A percentile compares a stretch with the other conserved stretches of the same genome.
These are phyloP conservation scores for Claviceps arundinis DNA, from an alignment of 2,329 filamentous ascomycete genomes.

Conservation along the genomic window DNA sequence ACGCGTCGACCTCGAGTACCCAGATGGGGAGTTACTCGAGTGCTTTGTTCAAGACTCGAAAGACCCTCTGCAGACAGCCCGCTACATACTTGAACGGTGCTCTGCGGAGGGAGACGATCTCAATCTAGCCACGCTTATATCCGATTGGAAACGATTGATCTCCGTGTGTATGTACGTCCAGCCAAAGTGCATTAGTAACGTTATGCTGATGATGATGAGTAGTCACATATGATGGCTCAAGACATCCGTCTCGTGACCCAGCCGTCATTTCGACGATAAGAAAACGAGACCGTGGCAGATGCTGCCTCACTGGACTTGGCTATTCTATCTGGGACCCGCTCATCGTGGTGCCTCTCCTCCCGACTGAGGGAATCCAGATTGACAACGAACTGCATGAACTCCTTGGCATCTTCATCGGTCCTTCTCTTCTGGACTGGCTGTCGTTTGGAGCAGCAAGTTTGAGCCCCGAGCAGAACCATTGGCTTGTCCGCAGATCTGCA, in stretches of 20 bases:
- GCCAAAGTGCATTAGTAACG: background rate
- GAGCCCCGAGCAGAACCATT: constrained; percentile 6
- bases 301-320: constrained; percentile 1
- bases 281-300: constrained; percentile 1
- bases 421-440: constrained; percentile 1
- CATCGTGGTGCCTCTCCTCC: constrained; percentile 1
- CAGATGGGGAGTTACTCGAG: constrained; percentile 5
- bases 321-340: constrained; percentile 3
- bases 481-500: constrained; percentile 13
- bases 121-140: background rate
- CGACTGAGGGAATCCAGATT: background rate
- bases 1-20: constrained; percentile 1
- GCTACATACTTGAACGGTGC: constrained; percentile 6
- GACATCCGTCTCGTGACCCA: background rate
- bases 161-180: constrained; percentile 1
- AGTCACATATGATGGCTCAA: background rate
- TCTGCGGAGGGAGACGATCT: background rate
- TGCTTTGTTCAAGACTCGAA: constrained; percentile 3
- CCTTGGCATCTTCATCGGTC: background rate
- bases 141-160: constrained; percentile 4
- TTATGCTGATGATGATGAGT: background rate
- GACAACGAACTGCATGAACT: background rate
- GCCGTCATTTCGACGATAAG: constrained; percentile 1
- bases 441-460: background rate
- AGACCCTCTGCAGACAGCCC: constrained; percentile 4